phyloP scores from a whole-genome alignment of 345 rosid genomes.

The Combretum micranthum region DNA sequence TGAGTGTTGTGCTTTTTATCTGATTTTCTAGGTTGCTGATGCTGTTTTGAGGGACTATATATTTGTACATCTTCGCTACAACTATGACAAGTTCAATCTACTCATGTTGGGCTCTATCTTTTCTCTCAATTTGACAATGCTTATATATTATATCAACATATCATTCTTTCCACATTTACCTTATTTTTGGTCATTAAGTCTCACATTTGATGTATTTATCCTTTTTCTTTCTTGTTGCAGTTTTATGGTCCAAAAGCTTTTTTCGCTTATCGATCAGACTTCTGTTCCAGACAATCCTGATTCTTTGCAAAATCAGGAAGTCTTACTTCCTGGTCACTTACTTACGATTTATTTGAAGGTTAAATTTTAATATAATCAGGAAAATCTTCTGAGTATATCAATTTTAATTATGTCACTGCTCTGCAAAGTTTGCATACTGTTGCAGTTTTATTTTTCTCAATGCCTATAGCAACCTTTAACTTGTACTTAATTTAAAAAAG shows the following conservation, averaged over 20 bases:
- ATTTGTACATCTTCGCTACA: constrained; percentile 72
- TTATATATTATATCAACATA: background rate
- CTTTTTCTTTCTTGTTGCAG: constrained; percentile 37
- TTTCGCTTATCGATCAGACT: constrained; percentile 87
- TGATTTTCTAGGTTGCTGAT: constrained; percentile 59
- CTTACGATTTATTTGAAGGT: constrained; percentile 90
- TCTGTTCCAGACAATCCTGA: constrained; percentile 84
- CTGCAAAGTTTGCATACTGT: too few species aligned
- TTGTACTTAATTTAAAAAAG: too few species aligned
- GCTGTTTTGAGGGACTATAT: constrained; percentile 61
- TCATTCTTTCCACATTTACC: constrained; percentile 6
- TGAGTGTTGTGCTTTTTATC: background rate
- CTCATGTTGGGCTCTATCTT: constrained; percentile 52
- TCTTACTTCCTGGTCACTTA: constrained; percentile 91
- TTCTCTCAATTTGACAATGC: constrained; percentile 4
- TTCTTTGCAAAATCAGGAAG: constrained; percentile 92
- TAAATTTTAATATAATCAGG: background rate
- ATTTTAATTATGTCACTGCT: too few species aligned
- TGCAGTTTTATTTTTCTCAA: too few species aligned
- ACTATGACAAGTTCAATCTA: constrained; percentile 87
- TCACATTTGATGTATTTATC: constrained; percentile 4
- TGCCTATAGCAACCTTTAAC: too few species aligned
- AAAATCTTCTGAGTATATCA: background rate
- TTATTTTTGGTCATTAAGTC: background rate
- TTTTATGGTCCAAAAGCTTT: constrained; percentile 94